A percentile compares a stretch with the other conserved stretches of the same genome.
These are phyloP conservation scores for Arachis monticola DNA, from an alignment of 331 rosid genomes.

Conservation along the genomic window DNA sequence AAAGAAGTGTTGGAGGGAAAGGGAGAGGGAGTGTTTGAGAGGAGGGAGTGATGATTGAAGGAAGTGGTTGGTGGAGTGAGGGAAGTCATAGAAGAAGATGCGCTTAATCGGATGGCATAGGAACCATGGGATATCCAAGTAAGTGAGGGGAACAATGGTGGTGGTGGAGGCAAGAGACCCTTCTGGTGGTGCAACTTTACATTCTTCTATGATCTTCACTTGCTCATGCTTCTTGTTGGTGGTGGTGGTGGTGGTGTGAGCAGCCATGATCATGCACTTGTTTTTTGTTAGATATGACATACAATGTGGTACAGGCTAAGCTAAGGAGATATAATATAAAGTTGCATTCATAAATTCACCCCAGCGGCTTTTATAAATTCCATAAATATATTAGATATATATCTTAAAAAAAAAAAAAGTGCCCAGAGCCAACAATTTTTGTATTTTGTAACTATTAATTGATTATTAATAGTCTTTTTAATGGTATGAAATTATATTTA, in stretches of 20 bases:
- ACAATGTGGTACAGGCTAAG: no score
- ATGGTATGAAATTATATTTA: no score
- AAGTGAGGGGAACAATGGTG: constrained; percentile 53
- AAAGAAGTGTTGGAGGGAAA: constrained; percentile 48
- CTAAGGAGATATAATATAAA: no score
- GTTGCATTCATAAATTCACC: no score
- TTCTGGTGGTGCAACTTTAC: constrained; percentile 53
- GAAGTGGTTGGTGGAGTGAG: constrained; percentile 52
- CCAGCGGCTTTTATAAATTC: no score
- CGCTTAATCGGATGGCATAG: constrained; percentile 38
- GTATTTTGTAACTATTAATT: no score
- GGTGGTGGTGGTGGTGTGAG: not conserved
- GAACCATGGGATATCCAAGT: constrained; percentile 54
- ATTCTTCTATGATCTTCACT: constrained; percentile 17
- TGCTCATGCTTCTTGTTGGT: not conserved
- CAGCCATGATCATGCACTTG: not conserved
- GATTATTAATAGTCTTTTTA: no score
- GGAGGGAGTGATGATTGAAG: constrained; percentile 45
- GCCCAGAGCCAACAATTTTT: no score
- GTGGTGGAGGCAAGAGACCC: constrained; percentile 51
- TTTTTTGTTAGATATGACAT: no score
- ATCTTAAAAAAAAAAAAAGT: no score
- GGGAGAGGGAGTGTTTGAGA: constrained; percentile 46
- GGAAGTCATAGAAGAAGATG: constrained; percentile 57
- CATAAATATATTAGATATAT: no score